Evolutionary conservation across 2,329 filamentous ascomycete species (phyloP), one percentile per base, ranked within the genome.

Genomic region (Pyricularia pennisetigena): DNA sequence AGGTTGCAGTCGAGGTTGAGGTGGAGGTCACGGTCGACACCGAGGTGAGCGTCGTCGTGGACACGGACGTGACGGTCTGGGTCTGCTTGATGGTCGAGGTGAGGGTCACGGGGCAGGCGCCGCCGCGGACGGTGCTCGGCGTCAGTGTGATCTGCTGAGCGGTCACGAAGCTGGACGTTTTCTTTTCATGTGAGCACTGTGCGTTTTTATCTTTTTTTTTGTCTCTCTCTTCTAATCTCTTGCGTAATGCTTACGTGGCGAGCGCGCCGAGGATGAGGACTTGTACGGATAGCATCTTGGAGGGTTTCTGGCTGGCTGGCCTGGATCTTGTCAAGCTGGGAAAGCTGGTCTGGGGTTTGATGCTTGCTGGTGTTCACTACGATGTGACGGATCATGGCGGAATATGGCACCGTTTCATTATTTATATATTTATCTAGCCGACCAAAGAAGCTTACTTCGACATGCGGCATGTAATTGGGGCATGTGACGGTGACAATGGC

Each of bases 101-200:
- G 61, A 29, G 61, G 65, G 65, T 59, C n/a, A 67, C 20, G 23
- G 65, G 54, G 54, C 24, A 62, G 26, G 23, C 24, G 59, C 59
- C 59, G 67, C 62, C 67, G 23, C 62, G 61, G 64, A 68, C 62
- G 26, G 67, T 68, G 23, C 29, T 65, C 4, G 67, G 67, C 41
- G 63, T 61, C 28, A 68, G 64, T n/a, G 67, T 68, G 41, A 68
- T 66, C 32, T 67, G 65, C 65, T 62, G 59, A 26, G 59, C 59
- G 59, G 59, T 28, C 6, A 26, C 59, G 59, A 62, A 28, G 26
- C 59, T 62, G 59, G 10, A 26, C 7, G 4, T 61, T 61, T 61
- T 12, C 4, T 14, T 26, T 14, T 61, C 23, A 14, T 61, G 57
- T 62, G 6, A 62, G 59, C 16, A 3, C 10, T 10, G 26, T 59